These are phyloP conservation scores for Trichothecium roseum DNA, from an alignment of 2,329 filamentous ascomycete genomes.

Conservation along the genomic window DNA sequence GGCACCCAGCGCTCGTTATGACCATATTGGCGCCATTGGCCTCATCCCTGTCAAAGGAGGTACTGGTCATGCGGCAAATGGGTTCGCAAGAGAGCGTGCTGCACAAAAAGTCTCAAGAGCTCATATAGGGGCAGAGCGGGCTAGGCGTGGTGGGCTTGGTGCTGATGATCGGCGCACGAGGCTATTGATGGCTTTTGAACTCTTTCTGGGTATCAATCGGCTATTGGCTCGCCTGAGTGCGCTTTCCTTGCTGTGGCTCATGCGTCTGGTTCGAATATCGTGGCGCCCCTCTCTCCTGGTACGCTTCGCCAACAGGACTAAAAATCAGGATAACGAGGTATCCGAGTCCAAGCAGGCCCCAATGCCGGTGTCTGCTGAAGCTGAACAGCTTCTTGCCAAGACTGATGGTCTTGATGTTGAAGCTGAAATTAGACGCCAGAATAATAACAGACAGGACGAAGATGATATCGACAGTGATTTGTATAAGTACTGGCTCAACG, in stretches of 20 bases:
- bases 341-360: background rate
- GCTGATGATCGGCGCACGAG: slow-evolving; percentile 68
- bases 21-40: slow-evolving; percentile 43
- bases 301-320: slow-evolving; percentile 35
- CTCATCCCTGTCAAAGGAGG: slow-evolving; percentile 42
- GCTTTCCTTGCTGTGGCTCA: slow-evolving; percentile 41
- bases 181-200: slow-evolving; percentile 67
- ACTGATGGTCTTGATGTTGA: slow-evolving; percentile 70
- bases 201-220: slow-evolving; percentile 61
- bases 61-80: slow-evolving; percentile 34
- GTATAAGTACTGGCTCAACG: slow-evolving; percentile 76
- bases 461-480: slow-evolving; percentile 61
- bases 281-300: slow-evolving; percentile 41
- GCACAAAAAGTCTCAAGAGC: slow-evolving; percentile 44
- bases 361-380: slow-evolving; percentile 33
- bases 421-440: slow-evolving; percentile 57
- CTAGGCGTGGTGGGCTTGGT: slow-evolving; percentile 58
- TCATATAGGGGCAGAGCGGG: slow-evolving; percentile 27
- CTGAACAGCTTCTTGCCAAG: slow-evolving; percentile 21
- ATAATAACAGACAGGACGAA: slow-evolving; percentile 36
- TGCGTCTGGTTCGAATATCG: slow-evolving; percentile 33
- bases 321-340: slow-evolving; percentile 11
- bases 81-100: slow-evolving; percentile 62
- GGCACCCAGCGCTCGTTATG: slow-evolving; percentile 33
- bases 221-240: slow-evolving; percentile 21